Base-by-base conservation (phyloP, 345 rosid species). In the Linum trigynum region DNA sequence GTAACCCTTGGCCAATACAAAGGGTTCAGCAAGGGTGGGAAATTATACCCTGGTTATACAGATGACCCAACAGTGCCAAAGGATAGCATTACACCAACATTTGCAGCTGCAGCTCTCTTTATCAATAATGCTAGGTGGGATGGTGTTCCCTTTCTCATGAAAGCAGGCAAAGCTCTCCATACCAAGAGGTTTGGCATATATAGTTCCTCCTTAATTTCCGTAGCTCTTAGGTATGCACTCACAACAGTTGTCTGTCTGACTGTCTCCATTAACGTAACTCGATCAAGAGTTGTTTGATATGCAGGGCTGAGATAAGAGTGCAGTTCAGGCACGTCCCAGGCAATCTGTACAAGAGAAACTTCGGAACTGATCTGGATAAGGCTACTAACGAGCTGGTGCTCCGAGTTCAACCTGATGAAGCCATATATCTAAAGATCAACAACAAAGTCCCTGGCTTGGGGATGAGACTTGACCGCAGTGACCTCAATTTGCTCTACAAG, bases 401-500 rank as follows among this genome's bases (percentile, higher is more conserved):
- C 32, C 85, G 88, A 15, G 95, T 92, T 65, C 98, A 89, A 74
- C 98, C 98, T 61, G 96, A 89, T 75, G 98, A 92, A 81, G 96
- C 96, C 61, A 89, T 92, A 72, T 92, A 92, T 81, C 76, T 92
- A 59, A 92, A 83, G 87, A 87, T 92, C 76, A 92, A 92, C 80
- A 92, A 92, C 81, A 92, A 92, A 77, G 89, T 89, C 66, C 98
- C 98, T 15, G 98, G 98, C 67, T 86, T 89, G 57, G 92, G 89
- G 57, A 92, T 92, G 98, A 83, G 96, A 87, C 73, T 91, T 8
- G 96, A 89, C 65, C 90, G 89, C 69, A 91, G 89, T 14, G 88
- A 91, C 73, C 95, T 91, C 59, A 89, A 89, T 80, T 71, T 91
- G 69, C 86, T 91, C 9, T 91, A 77, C 57, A 77, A 78, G 48